A percentile compares a stretch with the other conserved stretches of the same genome.
Evolutionary conservation across 495 filamentous ascomycete species (phyloP).

Genomic region (Penicillium soppii): DNA sequence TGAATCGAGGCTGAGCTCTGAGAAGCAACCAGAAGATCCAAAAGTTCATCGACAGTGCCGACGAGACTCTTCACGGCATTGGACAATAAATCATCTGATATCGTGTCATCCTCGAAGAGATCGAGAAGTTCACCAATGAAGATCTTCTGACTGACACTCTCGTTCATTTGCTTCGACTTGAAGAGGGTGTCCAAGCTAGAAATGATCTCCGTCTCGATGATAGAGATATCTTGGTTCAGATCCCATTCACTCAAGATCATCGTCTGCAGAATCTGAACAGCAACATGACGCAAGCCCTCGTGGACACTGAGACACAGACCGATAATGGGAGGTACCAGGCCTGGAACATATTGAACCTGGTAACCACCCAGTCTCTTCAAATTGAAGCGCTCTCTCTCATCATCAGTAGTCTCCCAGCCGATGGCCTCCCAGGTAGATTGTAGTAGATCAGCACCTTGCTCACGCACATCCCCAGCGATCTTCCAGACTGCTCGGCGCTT

Average conservation of each 20-base stretch:
- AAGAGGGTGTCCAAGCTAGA: slow-evolving; percentile 91
- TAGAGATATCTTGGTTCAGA: slow-evolving; percentile 85
- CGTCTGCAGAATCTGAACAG: slow-evolving; percentile 88
- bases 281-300: slow-evolving; percentile 82
- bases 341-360: slow-evolving; percentile 97
- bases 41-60: slow-evolving; percentile 79
- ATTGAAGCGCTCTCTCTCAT: slow-evolving; percentile 72
- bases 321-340: slow-evolving; percentile 85
- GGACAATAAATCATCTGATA: slow-evolving; percentile 71
- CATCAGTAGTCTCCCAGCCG: slow-evolving; percentile 86
- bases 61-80: slow-evolving; percentile 75
- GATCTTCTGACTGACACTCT: slow-evolving; percentile 86
- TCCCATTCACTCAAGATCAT: slow-evolving; percentile 99
- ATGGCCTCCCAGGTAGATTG: slow-evolving; percentile 90
- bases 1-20: slow-evolving; percentile 77
- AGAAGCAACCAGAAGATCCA: slow-evolving; percentile 91
- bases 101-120: slow-evolving; percentile 71
- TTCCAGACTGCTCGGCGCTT: slow-evolving; percentile 97
- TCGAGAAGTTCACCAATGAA: slow-evolving; percentile 85
- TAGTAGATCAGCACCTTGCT: slow-evolving; percentile 83
- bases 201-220: slow-evolving; percentile 95
- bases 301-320: slow-evolving; percentile 95
- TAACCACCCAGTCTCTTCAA: slow-evolving; percentile 88
- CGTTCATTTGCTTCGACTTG: slow-evolving; percentile 81
- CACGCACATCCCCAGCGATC: slow-evolving; percentile 94